phyloP scores from a whole-genome alignment of 768 basidiomycete species.

The Auriscalpium vulgare region DNA sequence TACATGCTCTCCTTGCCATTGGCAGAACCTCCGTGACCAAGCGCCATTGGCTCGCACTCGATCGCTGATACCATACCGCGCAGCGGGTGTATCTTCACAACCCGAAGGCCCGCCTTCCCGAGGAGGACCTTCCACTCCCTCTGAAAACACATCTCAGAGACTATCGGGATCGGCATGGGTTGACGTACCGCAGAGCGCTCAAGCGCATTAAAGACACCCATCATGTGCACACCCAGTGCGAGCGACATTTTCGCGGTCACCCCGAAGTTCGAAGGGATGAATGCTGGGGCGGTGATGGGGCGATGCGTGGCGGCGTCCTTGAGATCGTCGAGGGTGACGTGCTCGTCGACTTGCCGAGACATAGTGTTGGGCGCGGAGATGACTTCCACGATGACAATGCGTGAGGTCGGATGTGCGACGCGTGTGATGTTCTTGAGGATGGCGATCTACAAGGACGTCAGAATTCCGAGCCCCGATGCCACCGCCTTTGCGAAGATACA shows the following conservation, averaged over 20 bases:
- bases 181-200: conserved; percentile 8
- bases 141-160: not conserved
- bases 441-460: conserved; percentile 2
- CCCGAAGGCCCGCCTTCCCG: not conserved
- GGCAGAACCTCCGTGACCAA: not conserved
- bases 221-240: conserved; percentile 10
- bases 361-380: conserved; percentile 1
- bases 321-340: conserved; percentile 1
- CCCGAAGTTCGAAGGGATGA: conserved; percentile 7
- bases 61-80: conserved; percentile 4
- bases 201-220: conserved; percentile 9
- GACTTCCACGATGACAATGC: conserved; percentile 2
- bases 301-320: not conserved
- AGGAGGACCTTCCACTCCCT: not conserved
- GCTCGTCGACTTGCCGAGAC: not conserved
- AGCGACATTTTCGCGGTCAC: conserved; percentile 3
- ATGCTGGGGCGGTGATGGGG: not conserved
- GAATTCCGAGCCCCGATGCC: not conserved
- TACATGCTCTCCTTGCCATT: no score
- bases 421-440: conserved; percentile 5
- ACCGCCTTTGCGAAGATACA: not conserved
- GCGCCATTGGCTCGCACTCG: conserved; percentile 1
- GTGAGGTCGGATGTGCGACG: not conserved
- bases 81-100: not conserved
- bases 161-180: not conserved